Evolutionary conservation across 2,329 filamentous ascomycete genomes (phyloP), one percentile per base, ranked within the genome.

Genomic region (Colletotrichum sp.): DNA sequence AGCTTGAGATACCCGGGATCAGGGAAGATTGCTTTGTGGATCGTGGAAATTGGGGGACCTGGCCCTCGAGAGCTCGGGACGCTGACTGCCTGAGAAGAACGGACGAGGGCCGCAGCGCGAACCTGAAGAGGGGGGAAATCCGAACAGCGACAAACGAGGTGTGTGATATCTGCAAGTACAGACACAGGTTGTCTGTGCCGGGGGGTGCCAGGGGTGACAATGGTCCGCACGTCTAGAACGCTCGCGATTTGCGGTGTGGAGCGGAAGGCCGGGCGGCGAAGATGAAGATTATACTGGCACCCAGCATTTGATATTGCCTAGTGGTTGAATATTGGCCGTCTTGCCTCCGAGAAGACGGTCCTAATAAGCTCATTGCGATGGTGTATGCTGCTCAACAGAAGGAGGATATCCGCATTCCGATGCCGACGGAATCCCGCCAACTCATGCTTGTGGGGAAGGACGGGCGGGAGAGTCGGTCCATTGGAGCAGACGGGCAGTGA

Each of bases 21-120:
- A 76, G 71, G 71, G 66, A 15, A 58, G 38, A 60, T n/a, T 64
- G 61, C 28, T 13, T 16, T 66, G 66, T 76, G 74, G 74, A 75
- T 30, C 66, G 36, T 38, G 58, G 60, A 76, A 62, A 70, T 75
- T 76, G 66, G 66, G 64, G 48, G 60, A 66, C 61, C 24, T 61
- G 26, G 58, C 69, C 55, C 58, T 38, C 38, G 36, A 43, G 28
- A 75, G 72, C 61, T 66, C 61, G 52, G 68, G 60, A 61, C 62
- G 24, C 61, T 26, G 28, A 28, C 68, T 66, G 55, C 30, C 28
- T 73, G 32, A 32, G 58, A 30, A 61, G 58, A 26, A 21, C 21
- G 56, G 56, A 34, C 67, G 16, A 52, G 60, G 64, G 70, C 62
- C 58, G 65, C 65, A 36, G 69, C 66, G 60, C 52, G 52, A 76